Evolutionary conservation across 208 protist genomes (phyloP), one percentile per base, ranked within the genome.

Genomic region (Angomonas ambiguus): DNA sequence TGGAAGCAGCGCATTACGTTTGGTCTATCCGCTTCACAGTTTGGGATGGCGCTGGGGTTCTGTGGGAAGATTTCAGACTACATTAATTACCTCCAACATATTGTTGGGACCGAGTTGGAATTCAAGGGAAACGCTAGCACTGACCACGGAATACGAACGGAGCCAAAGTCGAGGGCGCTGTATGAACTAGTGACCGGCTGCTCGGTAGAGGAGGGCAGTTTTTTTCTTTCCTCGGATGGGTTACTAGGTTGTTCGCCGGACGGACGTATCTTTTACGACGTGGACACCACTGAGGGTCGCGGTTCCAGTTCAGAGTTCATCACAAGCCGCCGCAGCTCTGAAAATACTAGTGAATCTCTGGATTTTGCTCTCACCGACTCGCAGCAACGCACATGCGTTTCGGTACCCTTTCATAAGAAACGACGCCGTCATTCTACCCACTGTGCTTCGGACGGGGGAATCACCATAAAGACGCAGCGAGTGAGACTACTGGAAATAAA

Each of bases 221-320:
- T 96, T 42, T 94, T 91, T 35, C 53, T 90, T 1, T 82, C 80
- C 4, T 51, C 51, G 8, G 85, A 88, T 11, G 42, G 77, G 16
- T 35, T 92, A 2, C 71, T 96, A 0, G 91, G 82, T 20, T 94
- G 88, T 71, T 94, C 91, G 0, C 91, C 91, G 1, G 91, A 96
- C 45, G 91, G 91, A 2, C 65, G 71, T 10, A 77, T 91, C 18
- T 85, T 85, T 69, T 74, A 35, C 6, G 53, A 76, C 38, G 11
- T 71, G 48, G 62, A 65, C 11, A 55, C 68, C 0, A 32, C 48
- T 16, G 35, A 41, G 35, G 13, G 8, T 5, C 5, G 13, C 35
- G 8, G 35, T 13, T 41, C 35, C 8, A 41, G 35, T 13, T 41
- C 35, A 18, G 35, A 41, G 5, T 41, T 41, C 8, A 41, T 13